Evolutionary conservation across 1,284 basidiomycete genomes (phyloP), one percentile per base, ranked within the genome.

Genomic region (Ganoderma leucocontextum): DNA sequence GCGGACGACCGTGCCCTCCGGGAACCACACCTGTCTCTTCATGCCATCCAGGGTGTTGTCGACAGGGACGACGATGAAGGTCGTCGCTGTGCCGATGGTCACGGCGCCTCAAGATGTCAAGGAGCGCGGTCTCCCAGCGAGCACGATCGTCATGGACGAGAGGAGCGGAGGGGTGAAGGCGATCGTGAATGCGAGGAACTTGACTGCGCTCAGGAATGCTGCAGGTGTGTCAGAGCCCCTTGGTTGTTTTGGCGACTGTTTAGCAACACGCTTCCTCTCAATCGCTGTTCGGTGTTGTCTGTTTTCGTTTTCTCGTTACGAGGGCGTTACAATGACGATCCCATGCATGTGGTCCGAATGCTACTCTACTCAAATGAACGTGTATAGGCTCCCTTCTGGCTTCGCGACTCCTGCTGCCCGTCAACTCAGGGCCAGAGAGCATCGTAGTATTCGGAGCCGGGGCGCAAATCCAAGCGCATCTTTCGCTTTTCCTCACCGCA

Each of bases 131-230:
- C 76, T 96, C 8, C 93, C 94, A 1, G 94, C 85, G 0, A 90
- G 90, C 2, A 96, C 93, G 0, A 78, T 95, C 35, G 85, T 96
- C 1, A 76, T 97, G 38, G 90, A 96, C 74, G 91, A 94, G 70
- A 74, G 75, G 6, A 89, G 86, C 0, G 95, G 95, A 1, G 80
- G 81, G 2, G 85, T 90, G 12, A 89, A 85, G 71, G 94, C 92
- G 0, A 80, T 96, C 17, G 81, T 96, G 35, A 96, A 96, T 75
- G 90, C 95, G 1, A 82, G 90, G 52, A 83, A 83, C 47, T 79
- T 97, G 69, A 96, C 95, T 0, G 92, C 94, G 1, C 78, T 95
- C 57, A 79, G 95, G 59, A 97, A 92, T 66, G 94, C 93, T 60
- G 92, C 91, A 71, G 92, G 94, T 91, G 74, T 67, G 86, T 72